Evolutionary conservation across 352 stramenopile species (phyloP).

Genomic region (Globisporangium solare): DNA sequence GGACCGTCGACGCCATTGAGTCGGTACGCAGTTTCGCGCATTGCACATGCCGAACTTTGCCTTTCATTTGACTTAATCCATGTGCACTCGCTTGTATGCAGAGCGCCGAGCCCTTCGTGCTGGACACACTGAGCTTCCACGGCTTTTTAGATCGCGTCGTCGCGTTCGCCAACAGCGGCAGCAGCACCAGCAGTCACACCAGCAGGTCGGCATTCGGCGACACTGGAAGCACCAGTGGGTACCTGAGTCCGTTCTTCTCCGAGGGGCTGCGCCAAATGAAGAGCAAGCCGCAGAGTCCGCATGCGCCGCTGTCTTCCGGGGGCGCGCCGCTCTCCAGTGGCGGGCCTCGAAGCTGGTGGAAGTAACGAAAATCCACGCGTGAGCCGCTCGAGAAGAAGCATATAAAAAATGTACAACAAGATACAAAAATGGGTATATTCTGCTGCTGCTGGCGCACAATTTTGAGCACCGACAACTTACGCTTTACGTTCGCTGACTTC

Average conservation of each 20-base stretch:
- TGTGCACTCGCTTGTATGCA: no score
- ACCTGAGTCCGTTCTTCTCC: conserved; percentile 14
- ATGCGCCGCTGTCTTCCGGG: not conserved
- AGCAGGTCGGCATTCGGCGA: conserved; percentile 9
- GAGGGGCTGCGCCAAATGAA: conserved; percentile 48
- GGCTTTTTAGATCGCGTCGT: conserved; percentile 63
- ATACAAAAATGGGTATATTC: not conserved
- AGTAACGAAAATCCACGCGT: not conserved
- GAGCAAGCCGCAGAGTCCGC: conserved; percentile 21
- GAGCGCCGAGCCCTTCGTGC: conserved; percentile 48
- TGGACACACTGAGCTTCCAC: conserved; percentile 52
- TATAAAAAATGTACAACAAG: not conserved
- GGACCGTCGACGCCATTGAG: conserved; percentile 49
- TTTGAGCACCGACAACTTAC: no score
- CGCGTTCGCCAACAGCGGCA: conserved; percentile 41
- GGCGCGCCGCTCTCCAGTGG: conserved; percentile 23
- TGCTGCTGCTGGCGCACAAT: no score
- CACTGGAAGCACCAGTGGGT: conserved; percentile 7
- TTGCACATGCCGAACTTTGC: no score
- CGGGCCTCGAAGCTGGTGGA: conserved; percentile 9
- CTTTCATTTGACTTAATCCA: no score
- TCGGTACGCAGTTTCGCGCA: no score
- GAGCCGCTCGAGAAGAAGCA: not conserved
- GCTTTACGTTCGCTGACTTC: not conserved
- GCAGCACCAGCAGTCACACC: conserved; percentile 23